phyloP scores from a whole-genome alignment of 225 moss, liverwort and hornwort species.

The Marchantia polymorpha region DNA sequence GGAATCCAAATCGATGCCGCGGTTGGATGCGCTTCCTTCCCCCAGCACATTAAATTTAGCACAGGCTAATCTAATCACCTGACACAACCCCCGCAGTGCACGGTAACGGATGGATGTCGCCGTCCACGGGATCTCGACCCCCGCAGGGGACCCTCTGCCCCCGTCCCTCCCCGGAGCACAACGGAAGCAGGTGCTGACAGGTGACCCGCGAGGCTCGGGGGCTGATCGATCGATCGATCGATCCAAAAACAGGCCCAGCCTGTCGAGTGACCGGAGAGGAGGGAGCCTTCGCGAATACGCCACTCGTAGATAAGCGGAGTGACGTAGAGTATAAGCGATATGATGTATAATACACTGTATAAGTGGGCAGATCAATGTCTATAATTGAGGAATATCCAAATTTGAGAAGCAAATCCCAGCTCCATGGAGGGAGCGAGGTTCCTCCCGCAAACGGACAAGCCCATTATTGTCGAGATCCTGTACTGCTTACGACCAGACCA shows the following conservation, averaged over 20 bases:
- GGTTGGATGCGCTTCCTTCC: background rate
- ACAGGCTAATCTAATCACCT: too few species aligned
- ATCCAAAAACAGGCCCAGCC: background rate
- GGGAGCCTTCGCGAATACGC: background rate
- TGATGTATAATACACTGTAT: background rate
- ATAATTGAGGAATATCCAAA: background rate
- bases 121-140: background rate
- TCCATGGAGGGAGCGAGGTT: background rate
- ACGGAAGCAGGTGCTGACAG: background rate
- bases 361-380: conserved; percentile 1
- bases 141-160: too few species aligned
- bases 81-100: too few species aligned
- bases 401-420: background rate
- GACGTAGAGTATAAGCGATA: background rate
- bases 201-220: background rate
- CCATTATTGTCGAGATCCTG: background rate
- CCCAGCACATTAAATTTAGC: background rate
- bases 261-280: background rate
- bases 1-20: conserved; percentile 2
- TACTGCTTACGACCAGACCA: conserved; percentile 4
- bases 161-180: background rate
- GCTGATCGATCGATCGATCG: background rate
- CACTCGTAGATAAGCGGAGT: background rate
- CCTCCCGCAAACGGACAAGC: background rate
- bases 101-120: background rate